A percentile compares a stretch with the other conserved stretches of the same genome.
Conservation (phyloP, 2,329 filamentous ascomycete genomes). For the Coniella vitis region DNA sequence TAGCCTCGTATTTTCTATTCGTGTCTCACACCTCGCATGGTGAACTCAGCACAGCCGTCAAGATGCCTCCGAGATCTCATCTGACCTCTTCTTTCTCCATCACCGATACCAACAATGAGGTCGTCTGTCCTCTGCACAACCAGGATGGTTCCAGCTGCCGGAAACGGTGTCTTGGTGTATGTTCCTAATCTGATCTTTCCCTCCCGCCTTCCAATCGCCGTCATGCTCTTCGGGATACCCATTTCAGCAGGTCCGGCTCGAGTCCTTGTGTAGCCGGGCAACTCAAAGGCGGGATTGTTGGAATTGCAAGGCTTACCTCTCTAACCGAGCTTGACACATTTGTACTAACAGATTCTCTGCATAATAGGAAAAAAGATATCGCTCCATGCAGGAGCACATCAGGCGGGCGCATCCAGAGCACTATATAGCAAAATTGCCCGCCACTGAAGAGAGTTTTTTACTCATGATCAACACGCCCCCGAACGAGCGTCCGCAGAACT, state of each 20-base stretch:
- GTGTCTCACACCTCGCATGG: slow-evolving; percentile 38
- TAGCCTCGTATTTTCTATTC: slow-evolving; percentile 22
- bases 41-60: slow-evolving; percentile 37
- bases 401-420: slow-evolving; percentile 94
- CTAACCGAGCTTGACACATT: too few relatives aligned
- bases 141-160: slow-evolving; percentile 95
- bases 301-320: too few relatives aligned
- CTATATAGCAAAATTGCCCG: slow-evolving; percentile 96
- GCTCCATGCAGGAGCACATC: slow-evolving; percentile 99
- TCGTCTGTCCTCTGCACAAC: slow-evolving; percentile 91
- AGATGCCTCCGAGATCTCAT: slow-evolving; percentile 84
- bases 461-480: slow-evolving; percentile 93
- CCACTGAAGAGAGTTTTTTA: slow-evolving; percentile 95
- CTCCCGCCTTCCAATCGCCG: not conserved
- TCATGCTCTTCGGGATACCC: not conserved
- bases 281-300: not conserved
- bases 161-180: slow-evolving; percentile 96
- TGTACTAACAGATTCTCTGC: slow-evolving; percentile 17
- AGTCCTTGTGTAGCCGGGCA: not conserved
- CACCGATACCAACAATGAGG: slow-evolving; percentile 88
- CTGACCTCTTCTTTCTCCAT: slow-evolving; percentile 88
- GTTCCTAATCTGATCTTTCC: slow-evolving; percentile 26
- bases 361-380: slow-evolving; percentile 50
- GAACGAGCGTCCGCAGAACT: slow-evolving; percentile 26
- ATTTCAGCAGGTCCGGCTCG: not conserved